These are phyloP conservation scores for Pulveroboletus sp. DNA, from an alignment of 768 basidiomycete species.

Conservation along the genomic window DNA sequence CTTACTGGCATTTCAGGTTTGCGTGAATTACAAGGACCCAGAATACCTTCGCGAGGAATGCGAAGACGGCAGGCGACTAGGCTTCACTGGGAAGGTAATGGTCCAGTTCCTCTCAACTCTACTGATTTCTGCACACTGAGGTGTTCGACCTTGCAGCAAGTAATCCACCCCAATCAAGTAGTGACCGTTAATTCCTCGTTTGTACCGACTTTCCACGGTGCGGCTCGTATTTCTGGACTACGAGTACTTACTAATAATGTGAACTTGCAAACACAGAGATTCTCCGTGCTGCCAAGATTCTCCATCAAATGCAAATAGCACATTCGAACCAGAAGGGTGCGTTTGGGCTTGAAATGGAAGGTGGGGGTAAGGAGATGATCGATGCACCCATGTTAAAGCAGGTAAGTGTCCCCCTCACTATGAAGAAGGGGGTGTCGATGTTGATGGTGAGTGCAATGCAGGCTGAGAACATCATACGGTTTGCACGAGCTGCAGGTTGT, in stretches of 20 bases:
- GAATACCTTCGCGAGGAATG: slow-evolving; percentile 69
- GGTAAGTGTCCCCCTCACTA: slow-evolving; percentile 14
- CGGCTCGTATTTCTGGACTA: slow-evolving; percentile 1
- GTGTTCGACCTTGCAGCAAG: slow-evolving; percentile 57
- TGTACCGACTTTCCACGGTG: slow-evolving; percentile 69
- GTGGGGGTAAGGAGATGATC: slow-evolving; percentile 70
- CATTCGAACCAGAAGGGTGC: slow-evolving; percentile 57
- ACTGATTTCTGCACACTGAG: neutral
- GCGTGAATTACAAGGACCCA: slow-evolving; percentile 78
- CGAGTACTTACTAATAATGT: neutral
- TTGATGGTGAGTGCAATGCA: slow-evolving; percentile 15
- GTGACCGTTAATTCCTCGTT: slow-evolving; percentile 72
- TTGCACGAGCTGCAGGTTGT: slow-evolving; percentile 52
- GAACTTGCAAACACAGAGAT: slow-evolving; percentile 49
- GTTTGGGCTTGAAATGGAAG: slow-evolving; percentile 59
- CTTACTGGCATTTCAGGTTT: slow-evolving; percentile 50
- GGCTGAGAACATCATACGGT: slow-evolving; percentile 48
- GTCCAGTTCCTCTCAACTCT: neutral
- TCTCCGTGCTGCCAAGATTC: slow-evolving; percentile 65
- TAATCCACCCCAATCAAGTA: slow-evolving; percentile 86
- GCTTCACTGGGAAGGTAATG: slow-evolving; percentile 85
- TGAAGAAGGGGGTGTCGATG: neutral
- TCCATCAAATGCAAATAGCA: slow-evolving; percentile 58
- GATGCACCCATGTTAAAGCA: slow-evolving; percentile 90
- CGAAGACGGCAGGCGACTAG: slow-evolving; percentile 70